Evolutionary conservation across 306 rosid genomes (phyloP).

Genomic region (Quercus mongolica): DNA sequence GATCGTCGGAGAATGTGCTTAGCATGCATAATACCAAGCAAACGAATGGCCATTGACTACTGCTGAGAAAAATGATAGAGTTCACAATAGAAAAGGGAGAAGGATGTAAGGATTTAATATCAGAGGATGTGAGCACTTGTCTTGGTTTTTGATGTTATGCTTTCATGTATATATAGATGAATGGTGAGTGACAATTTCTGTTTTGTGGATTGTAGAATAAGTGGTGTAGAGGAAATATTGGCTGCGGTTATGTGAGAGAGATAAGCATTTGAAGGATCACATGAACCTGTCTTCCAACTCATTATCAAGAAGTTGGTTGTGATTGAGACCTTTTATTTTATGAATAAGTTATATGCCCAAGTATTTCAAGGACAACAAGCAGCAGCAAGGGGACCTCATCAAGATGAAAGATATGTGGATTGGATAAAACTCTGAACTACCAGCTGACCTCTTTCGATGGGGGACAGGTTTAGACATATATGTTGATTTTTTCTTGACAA

Average conservation of each 20-base stretch:
- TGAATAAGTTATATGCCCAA: neutral
- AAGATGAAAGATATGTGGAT: neutral
- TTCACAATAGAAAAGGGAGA: neutral
- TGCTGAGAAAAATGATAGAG: neutral
- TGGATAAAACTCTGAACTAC: too few relatives aligned
- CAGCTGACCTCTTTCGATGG: too few relatives aligned
- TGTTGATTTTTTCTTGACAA: neutral
- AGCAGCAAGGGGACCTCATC: neutral
- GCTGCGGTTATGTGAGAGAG: neutral
- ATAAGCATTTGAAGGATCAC: constrained; percentile 14
- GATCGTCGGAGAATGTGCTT: constrained; percentile 7
- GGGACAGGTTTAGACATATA: neutral
- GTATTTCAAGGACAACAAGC: neutral
- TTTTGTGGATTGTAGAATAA: neutral
- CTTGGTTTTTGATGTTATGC: neutral
- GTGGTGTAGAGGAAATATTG: neutral
- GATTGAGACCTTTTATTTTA: constrained; percentile 3
- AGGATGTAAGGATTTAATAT: neutral
- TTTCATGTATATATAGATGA: neutral
- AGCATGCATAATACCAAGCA: neutral
- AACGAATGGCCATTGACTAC: constrained; percentile 1
- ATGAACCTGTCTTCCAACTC: constrained; percentile 16
- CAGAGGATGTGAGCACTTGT: constrained; percentile 9
- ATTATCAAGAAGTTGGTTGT: neutral
- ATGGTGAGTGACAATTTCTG: neutral